Percentiles rank a stretch among this genome's conserved stretches.
These are phyloP conservation scores for Rhizopogon sp. DNA, from an alignment of 768 basidiomycete genomes.

Conservation along the genomic window DNA sequence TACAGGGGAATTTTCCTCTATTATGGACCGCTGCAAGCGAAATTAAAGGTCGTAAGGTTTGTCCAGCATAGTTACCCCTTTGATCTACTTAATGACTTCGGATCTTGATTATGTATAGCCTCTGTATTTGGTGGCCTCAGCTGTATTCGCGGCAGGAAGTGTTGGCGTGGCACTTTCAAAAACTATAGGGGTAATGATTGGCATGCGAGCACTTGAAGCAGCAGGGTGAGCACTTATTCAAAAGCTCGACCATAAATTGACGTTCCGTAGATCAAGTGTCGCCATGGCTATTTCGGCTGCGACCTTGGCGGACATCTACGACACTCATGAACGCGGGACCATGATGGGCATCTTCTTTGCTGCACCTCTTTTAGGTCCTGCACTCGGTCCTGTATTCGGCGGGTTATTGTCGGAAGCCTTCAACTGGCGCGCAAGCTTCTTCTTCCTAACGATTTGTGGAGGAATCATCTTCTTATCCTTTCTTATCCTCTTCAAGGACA, in stretches of 20 bases:
- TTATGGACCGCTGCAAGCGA: constrained; percentile 70
- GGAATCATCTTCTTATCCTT: constrained; percentile 52
- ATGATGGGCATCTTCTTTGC: constrained; percentile 82
- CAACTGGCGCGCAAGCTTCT: constrained; percentile 80
- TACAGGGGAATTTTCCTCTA: constrained; percentile 66
- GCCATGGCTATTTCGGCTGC: constrained; percentile 71
- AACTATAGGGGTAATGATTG: constrained; percentile 53
- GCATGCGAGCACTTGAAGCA: constrained; percentile 66
- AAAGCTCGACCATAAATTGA: constrained; percentile 3
- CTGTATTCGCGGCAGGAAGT: constrained; percentile 50
- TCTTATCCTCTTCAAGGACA: constrained; percentile 70
- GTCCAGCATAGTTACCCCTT: constrained; percentile 5
- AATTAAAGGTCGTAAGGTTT: constrained; percentile 68
- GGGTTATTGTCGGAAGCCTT: constrained; percentile 62
- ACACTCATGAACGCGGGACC: constrained; percentile 66
- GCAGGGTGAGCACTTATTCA: constrained; percentile 41
- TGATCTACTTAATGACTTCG: neutral
- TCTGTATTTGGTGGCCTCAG: constrained; percentile 49
- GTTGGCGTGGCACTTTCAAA: constrained; percentile 51
- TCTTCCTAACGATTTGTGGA: constrained; percentile 68
- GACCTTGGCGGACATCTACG: constrained; percentile 75
- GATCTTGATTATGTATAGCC: constrained; percentile 26
- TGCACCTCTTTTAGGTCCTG: constrained; percentile 71
- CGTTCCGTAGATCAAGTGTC: constrained; percentile 48
- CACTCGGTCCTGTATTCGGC: constrained; percentile 69